Conservation (phyloP, 441 rosid species). For the Syzygium syzygioides region DNA sequence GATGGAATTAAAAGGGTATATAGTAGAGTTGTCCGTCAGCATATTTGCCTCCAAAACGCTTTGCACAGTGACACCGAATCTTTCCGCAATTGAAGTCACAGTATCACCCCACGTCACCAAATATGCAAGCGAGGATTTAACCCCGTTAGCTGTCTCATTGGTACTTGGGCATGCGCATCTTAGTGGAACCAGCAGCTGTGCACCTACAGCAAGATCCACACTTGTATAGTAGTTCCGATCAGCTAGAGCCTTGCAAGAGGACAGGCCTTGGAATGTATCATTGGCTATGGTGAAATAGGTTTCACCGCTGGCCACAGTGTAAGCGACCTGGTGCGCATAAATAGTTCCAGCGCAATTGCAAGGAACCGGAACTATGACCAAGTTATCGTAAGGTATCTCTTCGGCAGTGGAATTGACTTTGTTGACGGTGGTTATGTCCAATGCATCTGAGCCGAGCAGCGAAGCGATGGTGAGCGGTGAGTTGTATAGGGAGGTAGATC, state of each 20-base stretch:
- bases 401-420: background rate
- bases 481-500: background rate
- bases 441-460: background rate
- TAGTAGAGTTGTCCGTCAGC: background rate
- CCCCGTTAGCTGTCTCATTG: background rate
- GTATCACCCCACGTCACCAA: background rate
- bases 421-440: background rate
- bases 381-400: background rate
- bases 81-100: background rate
- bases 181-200: background rate
- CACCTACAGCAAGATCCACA: background rate
- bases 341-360: constrained; percentile 1
- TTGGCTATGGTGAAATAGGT: background rate
- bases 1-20: background rate
- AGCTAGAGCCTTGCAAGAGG: background rate
- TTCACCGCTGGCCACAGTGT: background rate
- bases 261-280: background rate
- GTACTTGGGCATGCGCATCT: background rate
- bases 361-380: constrained; percentile 5
- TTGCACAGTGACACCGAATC: background rate
- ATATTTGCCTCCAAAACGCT: background rate
- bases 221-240: background rate
- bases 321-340: background rate
- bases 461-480: background rate
- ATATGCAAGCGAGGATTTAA: background rate